A percentile compares a stretch with the other conserved stretches of the same genome.
These are phyloP conservation scores for Anacardium occidentale DNA, from an alignment of 345 rosid genomes.

Conservation along the genomic window DNA sequence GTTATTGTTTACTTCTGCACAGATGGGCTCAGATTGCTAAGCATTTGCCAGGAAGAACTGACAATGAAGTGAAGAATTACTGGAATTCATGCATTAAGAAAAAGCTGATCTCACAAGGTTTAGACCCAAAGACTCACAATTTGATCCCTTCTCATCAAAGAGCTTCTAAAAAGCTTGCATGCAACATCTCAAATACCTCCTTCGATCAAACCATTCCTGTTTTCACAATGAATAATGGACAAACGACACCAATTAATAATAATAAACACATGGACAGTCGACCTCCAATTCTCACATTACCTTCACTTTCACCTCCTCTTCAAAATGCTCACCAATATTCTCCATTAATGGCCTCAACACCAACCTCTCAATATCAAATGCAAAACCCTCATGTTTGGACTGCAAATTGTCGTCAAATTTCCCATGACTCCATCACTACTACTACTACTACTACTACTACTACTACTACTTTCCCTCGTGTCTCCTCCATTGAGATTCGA, in stretches of 20 bases:
- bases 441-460: not conserved
- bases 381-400: slow-evolving; percentile 25
- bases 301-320: slow-evolving; percentile 5
- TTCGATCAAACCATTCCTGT: slow-evolving; percentile 24
- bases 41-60: slow-evolving; percentile 76
- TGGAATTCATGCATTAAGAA: slow-evolving; percentile 81
- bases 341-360: slow-evolving; percentile 7
- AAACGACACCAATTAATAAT: not conserved
- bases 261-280: slow-evolving; percentile 10
- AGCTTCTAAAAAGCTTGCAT: slow-evolving; percentile 21
- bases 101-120: slow-evolving; percentile 59
- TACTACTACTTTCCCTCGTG: slow-evolving; percentile 8
- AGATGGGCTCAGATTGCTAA: slow-evolving; percentile 63
- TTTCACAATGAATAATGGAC: slow-evolving; percentile 14
- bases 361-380: slow-evolving; percentile 6
- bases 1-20: not conserved
- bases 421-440: slow-evolving; percentile 12
- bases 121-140: slow-evolving; percentile 49
- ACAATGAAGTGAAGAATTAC: slow-evolving; percentile 74
- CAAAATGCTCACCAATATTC: too few species aligned
- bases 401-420: slow-evolving; percentile 14
- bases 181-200: slow-evolving; percentile 17
- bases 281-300: slow-evolving; percentile 23
- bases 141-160: slow-evolving; percentile 30
- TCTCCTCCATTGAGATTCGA: slow-evolving; percentile 17